These are phyloP conservation scores for Colletotrichum orbiculare DNA, from an alignment of 2,329 filamentous ascomycete genomes.

Conservation along the genomic window DNA sequence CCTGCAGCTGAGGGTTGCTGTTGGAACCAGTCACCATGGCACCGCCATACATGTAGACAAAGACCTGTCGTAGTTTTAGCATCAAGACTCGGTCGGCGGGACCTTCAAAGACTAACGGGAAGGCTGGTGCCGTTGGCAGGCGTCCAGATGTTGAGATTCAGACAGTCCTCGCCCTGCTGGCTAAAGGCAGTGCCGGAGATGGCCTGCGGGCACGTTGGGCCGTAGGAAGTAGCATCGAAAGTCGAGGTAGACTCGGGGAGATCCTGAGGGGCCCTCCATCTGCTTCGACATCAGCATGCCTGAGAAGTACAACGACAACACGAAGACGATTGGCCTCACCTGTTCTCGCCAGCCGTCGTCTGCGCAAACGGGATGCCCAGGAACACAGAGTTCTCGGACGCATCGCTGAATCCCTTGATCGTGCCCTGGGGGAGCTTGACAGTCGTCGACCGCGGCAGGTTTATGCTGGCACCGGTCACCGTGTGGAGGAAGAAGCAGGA, in stretches of 20 bases:
- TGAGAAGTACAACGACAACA: not conserved
- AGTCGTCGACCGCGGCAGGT: slow-evolving; percentile 14
- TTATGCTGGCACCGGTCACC: slow-evolving; percentile 7
- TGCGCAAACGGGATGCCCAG: slow-evolving; percentile 53
- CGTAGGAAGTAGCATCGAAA: slow-evolving; percentile 42
- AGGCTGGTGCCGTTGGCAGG: slow-evolving; percentile 41
- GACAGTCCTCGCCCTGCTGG: slow-evolving; percentile 51
- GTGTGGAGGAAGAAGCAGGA: slow-evolving; percentile 10
- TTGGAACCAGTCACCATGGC: slow-evolving; percentile 54
- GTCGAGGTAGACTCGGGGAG: slow-evolving; percentile 36
- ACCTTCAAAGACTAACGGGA: slow-evolving; percentile 40
- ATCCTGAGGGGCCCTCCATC: slow-evolving; percentile 44
- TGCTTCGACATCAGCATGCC: not conserved
- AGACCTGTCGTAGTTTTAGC: slow-evolving; percentile 41
- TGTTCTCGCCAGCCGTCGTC: slow-evolving; percentile 52
- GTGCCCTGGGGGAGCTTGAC: slow-evolving; percentile 43
- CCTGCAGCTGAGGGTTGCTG: slow-evolving; percentile 53
- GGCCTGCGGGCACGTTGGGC: slow-evolving; percentile 43
- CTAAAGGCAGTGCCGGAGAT: slow-evolving; percentile 38
- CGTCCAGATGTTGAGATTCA: slow-evolving; percentile 55
- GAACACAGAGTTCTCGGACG: slow-evolving; percentile 47
- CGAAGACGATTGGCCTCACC: slow-evolving; percentile 39
- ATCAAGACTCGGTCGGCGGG: not conserved
- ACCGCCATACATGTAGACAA: slow-evolving; percentile 58
- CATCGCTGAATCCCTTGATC: slow-evolving; percentile 50